These are phyloP conservation scores for Scedosporium dehoogii DNA, from an alignment of 2,329 filamentous ascomycete species.

Conservation along the genomic window DNA sequence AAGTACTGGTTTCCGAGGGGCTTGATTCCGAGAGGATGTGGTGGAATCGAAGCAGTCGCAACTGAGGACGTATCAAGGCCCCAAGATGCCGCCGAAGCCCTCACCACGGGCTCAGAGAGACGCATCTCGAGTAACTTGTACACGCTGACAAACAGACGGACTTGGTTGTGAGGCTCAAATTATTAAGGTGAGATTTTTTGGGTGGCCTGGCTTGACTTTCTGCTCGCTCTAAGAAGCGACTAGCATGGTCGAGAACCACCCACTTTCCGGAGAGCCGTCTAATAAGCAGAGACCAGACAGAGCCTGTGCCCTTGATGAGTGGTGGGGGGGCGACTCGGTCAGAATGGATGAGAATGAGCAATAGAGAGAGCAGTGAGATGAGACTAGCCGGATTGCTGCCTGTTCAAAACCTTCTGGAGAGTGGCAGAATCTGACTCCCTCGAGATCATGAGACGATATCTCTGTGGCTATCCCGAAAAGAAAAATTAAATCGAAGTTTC, in stretches of 20 bases:
- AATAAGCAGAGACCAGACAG: too few relatives aligned
- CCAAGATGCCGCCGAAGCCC: neutral
- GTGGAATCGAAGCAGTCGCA: constrained; percentile 44
- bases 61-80: neutral
- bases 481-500: constrained; percentile 8
- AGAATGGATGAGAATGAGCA: neutral
- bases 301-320: too few relatives aligned
- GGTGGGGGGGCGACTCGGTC: neutral
- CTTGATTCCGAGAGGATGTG: constrained; percentile 75
- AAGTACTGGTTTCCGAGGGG: constrained; percentile 77
- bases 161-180: too few relatives aligned
- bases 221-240: too few relatives aligned
- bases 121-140: too few relatives aligned
- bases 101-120: neutral
- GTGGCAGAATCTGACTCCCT: neutral
- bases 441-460: neutral
- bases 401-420: neutral
- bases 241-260: too few relatives aligned
- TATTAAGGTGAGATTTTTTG: too few relatives aligned
- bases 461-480: neutral
- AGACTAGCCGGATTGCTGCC: neutral
- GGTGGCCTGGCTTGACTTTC: too few relatives aligned
- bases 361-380: neutral
- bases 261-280: too few relatives aligned
- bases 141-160: too few relatives aligned